phyloP scores from a whole-genome alignment of 1,284 basidiomycete species.

The Pyrrhoderma lamaoense region DNA sequence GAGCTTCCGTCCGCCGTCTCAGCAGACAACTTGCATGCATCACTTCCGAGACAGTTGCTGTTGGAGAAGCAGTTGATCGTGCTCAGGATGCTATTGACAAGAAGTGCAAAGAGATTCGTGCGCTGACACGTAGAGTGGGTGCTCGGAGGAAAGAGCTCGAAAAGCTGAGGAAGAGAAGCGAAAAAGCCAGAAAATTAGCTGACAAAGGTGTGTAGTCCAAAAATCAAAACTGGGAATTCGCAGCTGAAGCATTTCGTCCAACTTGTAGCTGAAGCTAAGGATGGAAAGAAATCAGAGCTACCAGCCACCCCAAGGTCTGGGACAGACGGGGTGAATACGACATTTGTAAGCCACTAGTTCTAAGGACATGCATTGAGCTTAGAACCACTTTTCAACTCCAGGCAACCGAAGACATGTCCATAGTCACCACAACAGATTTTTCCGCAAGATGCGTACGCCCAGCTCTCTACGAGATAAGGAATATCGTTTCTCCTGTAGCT shows the following conservation, averaged over 20 bases:
- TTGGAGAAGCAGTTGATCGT: not conserved
- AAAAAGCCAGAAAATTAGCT: not conserved
- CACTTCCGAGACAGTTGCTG: too few species aligned
- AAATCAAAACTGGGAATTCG: too few species aligned
- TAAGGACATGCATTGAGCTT: not conserved
- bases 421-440: too few species aligned
- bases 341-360: slow-evolving; percentile 4
- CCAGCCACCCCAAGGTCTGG: too few species aligned
- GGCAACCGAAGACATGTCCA: slow-evolving; percentile 13
- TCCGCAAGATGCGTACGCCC: too few species aligned
- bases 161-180: slow-evolving; percentile 8
- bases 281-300: too few species aligned
- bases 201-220: not conserved
- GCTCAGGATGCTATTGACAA: slow-evolving; percentile 6
- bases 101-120: slow-evolving; percentile 10
- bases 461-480: too few species aligned
- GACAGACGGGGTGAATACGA: slow-evolving; percentile 8
- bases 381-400: not conserved
- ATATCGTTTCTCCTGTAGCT: not conserved
- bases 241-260: not conserved
- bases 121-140: slow-evolving; percentile 1
- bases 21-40: too few species aligned
- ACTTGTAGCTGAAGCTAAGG: not conserved
- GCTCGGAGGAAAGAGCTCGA: slow-evolving; percentile 3
- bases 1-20: too few species aligned